Evolutionary conservation across 2,329 filamentous ascomycete genomes (phyloP), one percentile per base, ranked within the genome.

Genomic region (Aspergillus intermedius): DNA sequence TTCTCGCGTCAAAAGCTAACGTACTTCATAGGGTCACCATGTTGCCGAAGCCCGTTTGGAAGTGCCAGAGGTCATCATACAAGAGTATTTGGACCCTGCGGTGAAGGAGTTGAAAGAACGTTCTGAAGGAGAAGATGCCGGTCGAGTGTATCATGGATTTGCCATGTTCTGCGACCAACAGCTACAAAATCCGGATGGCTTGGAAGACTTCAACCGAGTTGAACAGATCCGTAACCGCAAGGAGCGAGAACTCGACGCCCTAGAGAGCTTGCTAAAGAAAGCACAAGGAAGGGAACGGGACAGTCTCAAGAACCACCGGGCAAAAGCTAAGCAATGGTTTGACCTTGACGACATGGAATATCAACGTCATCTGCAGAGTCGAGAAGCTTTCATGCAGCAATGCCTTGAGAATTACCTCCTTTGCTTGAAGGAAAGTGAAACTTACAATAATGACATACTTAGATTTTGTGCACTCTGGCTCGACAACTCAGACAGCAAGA

Each of bases 381-480:
- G 91, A 28, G 83, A 86, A 59, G 83, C 89, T 42, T 93, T 96
- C 65, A 76, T 97, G n/a, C 82, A 86, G 30, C 81, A 93, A 57
- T 93, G 90, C 64, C 73, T 98, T 17, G 89, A 95, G 63, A 97
- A 97, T 62, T 98, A 98, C 60, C 77, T 98, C 2, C 79, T 91
- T 2, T 87, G 88, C 2, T 77, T 99, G 32, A 79, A 79, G 44
- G 88, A 91, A 12, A 95, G 88, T 19, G 91, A 98, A 59, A 83
- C 87, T 30, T 86, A 94, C 68, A 87, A 95, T 62, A 90, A 89
- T 54, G 90, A 95, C 62, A 86, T 89, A 3, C 78, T 98, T 46
- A 86, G 93, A 1, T 96, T 98, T 64, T 91, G 91, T 48, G 88
- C 93, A 0, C 73, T 99, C 15, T 99, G 93, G 93, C 79, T 98